Evolutionary conservation across 1,284 basidiomycete genomes (phyloP).

Genomic region (Cryptococcus sp.): DNA sequence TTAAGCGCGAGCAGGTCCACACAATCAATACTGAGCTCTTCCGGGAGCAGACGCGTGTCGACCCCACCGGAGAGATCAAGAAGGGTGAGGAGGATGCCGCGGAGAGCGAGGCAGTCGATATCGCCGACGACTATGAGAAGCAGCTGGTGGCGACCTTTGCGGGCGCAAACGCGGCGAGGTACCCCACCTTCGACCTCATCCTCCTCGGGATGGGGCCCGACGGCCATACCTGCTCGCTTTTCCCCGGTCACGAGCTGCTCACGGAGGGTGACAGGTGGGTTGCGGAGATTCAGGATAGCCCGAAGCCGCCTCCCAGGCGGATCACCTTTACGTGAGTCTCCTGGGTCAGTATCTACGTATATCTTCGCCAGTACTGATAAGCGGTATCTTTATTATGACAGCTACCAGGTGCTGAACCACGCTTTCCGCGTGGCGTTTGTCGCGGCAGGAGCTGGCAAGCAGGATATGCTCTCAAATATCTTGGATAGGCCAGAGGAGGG

Average conservation of each 20-base stretch:
- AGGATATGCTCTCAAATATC: constrained; percentile 67
- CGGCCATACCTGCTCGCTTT: constrained; percentile 94
- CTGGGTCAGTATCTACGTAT: not conserved
- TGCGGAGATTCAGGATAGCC: constrained; percentile 85
- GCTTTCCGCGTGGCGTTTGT: constrained; percentile 85
- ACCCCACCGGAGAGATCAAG: constrained; percentile 51
- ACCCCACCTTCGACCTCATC: constrained; percentile 92
- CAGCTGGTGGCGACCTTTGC: constrained; percentile 88
- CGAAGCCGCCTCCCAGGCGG: constrained; percentile 86
- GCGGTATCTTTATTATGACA: constrained; percentile 16
- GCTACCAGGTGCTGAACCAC: constrained; percentile 86
- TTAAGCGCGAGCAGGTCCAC: constrained; percentile 71
- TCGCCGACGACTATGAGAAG: constrained; percentile 89
- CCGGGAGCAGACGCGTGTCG: constrained; percentile 48
- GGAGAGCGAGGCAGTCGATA: constrained; percentile 68
- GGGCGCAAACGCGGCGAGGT: constrained; percentile 81
- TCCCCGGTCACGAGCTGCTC: constrained; percentile 85
- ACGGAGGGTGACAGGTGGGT: constrained; percentile 88
- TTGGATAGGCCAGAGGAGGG: constrained; percentile 77
- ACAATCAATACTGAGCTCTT: constrained; percentile 70
- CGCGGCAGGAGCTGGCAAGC: constrained; percentile 77
- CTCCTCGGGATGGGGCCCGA: constrained; percentile 91
- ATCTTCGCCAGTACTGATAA: not conserved
- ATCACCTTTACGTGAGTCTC: constrained; percentile 60
- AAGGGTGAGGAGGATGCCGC: constrained; percentile 36